Percentiles rank a stretch among this genome's conserved stretches.
These are phyloP conservation scores for Cercospora beticola DNA, from an alignment of 2,329 filamentous ascomycete species.

Conservation along the genomic window DNA sequence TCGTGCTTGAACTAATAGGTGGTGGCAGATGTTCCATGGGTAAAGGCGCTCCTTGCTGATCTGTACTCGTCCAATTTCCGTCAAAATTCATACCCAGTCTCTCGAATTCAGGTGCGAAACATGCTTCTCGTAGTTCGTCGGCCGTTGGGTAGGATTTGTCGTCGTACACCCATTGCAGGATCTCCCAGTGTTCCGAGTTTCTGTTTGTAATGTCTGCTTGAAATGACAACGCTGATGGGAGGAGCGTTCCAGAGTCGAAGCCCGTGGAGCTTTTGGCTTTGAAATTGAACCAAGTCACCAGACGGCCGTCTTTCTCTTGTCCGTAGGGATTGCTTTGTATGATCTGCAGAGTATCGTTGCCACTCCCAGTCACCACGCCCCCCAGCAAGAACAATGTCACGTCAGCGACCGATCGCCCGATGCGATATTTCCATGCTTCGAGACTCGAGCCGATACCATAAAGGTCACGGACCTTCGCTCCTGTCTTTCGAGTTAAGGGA, in stretches of 20 bases:
- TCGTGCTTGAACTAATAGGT: slow-evolving; percentile 49
- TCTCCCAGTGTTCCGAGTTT: slow-evolving; percentile 52
- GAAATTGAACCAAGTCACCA: slow-evolving; percentile 52
- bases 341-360: slow-evolving; percentile 45
- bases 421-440: not conserved
- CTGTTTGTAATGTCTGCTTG: slow-evolving; percentile 51
- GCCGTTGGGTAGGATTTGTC: slow-evolving; percentile 54
- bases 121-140: slow-evolving; percentile 49
- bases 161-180: slow-evolving; percentile 59
- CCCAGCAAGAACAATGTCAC: slow-evolving; percentile 49
- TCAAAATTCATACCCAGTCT: slow-evolving; percentile 52
- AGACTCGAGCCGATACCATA: not conserved
- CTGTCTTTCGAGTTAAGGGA: not conserved
- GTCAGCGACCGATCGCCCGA: slow-evolving; percentile 32
- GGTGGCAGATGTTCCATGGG: slow-evolving; percentile 56
- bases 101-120: slow-evolving; percentile 46
- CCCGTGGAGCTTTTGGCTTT: slow-evolving; percentile 42
- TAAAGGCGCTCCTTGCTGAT: slow-evolving; percentile 39
- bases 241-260: slow-evolving; percentile 47
- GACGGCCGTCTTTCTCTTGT: slow-evolving; percentile 36
- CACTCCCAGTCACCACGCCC: slow-evolving; percentile 40
- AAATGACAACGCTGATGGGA: slow-evolving; percentile 48
- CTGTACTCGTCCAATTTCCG: slow-evolving; percentile 49
- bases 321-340: slow-evolving; percentile 47
- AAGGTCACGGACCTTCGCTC: not conserved